phyloP scores from a whole-genome alignment of 768 basidiomycete genomes.

The Podaxis sp. region DNA sequence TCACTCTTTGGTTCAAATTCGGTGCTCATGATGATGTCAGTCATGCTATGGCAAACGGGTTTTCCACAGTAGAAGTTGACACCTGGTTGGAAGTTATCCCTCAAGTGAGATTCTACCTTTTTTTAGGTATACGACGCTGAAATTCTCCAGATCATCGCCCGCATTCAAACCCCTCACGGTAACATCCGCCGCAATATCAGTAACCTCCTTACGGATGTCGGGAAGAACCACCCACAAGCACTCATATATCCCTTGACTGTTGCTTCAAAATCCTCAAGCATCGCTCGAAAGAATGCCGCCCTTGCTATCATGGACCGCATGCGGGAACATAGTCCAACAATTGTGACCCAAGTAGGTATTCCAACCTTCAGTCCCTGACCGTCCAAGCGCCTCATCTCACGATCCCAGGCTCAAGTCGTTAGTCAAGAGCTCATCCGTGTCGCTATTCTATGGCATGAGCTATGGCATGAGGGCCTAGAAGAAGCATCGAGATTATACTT shows the following conservation, averaged over 20 bases:
- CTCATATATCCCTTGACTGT: constrained; percentile 95
- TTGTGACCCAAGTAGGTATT: constrained; percentile 76
- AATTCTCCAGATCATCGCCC: constrained; percentile 81
- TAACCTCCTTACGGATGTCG: constrained; percentile 85
- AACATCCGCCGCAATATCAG: constrained; percentile 90
- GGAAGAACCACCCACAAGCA: constrained; percentile 96
- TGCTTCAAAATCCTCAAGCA: constrained; percentile 92
- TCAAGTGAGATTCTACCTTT: constrained; percentile 62
- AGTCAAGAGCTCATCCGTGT: constrained; percentile 95
- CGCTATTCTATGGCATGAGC: constrained; percentile 97
- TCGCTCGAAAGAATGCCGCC: constrained; percentile 78
- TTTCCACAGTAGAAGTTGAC: constrained; percentile 88
- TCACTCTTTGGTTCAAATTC: constrained; percentile 98
- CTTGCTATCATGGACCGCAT: constrained; percentile 87
- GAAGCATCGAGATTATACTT: constrained; percentile 97
- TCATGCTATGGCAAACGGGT: constrained; percentile 83
- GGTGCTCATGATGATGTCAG: constrained; percentile 89
- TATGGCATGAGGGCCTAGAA: constrained; percentile 98
- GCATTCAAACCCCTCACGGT: constrained; percentile 90
- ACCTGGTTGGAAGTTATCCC: constrained; percentile 99
- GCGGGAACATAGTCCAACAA: constrained; percentile 83
- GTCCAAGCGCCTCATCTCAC: neutral
- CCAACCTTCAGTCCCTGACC: neutral
- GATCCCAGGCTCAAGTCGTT: constrained; percentile 45
- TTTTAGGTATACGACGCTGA: neutral